Conservation (phyloP, 495 filamentous ascomycete genomes). For the Jackrogersella multiformis region DNA sequence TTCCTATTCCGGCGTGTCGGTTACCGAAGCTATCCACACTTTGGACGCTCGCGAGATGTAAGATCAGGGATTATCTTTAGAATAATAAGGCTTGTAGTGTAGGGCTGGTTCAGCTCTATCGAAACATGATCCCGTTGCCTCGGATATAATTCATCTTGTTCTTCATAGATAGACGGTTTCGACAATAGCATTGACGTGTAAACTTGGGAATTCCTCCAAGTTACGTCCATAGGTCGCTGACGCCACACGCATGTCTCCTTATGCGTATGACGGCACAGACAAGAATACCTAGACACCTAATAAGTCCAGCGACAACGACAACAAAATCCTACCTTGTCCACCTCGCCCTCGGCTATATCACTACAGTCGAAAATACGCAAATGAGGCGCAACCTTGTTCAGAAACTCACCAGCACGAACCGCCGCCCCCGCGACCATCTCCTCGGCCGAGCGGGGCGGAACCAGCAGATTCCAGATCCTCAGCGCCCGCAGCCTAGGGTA, state of each 20-base stretch:
- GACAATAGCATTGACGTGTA: not conserved
- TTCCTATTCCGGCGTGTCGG: conserved; percentile 5
- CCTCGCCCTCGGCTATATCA: not conserved
- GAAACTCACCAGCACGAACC: not conserved
- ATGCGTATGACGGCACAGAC: too few species aligned
- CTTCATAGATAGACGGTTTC: not conserved
- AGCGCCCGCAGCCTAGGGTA: not conserved
- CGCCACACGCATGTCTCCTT: not conserved
- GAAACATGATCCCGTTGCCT: not conserved
- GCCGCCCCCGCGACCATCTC: not conserved
- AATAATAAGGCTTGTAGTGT: not conserved
- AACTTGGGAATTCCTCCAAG: not conserved
- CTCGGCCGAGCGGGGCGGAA: not conserved
- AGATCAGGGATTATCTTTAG: conserved; percentile 16
- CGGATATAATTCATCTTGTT: not conserved
- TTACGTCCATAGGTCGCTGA: not conserved
- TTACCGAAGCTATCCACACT: not conserved
- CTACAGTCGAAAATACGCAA: conserved; percentile 3
- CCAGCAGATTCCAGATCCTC: not conserved
- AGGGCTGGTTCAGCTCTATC: too few species aligned
- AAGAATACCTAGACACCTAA: too few species aligned
- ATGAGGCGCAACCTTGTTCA: conserved; percentile 1
- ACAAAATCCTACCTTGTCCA: not conserved
- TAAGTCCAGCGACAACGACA: not conserved
- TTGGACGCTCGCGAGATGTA: not conserved